These are phyloP conservation scores for Sphagnurus paluster DNA, from an alignment of 1,284 basidiomycete genomes.

Conservation along the genomic window DNA sequence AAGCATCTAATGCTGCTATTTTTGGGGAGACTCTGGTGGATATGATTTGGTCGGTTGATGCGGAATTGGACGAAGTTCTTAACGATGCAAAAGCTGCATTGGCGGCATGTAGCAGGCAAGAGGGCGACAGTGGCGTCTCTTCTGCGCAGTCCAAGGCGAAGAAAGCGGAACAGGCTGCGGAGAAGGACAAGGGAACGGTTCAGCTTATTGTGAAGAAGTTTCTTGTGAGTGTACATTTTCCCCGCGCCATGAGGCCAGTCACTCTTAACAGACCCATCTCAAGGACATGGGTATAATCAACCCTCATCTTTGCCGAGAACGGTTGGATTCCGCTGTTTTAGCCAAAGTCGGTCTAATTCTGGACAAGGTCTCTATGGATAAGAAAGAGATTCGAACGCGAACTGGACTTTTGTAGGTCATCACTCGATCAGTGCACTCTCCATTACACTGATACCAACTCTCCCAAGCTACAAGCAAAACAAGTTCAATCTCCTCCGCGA, in stretches of 20 bases:
- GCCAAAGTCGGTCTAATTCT: constrained; percentile 62
- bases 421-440: constrained; percentile 5
- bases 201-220: constrained; percentile 59
- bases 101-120: constrained; percentile 33
- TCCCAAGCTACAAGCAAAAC: constrained; percentile 93
- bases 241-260: not conserved
- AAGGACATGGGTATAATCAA: constrained; percentile 59
- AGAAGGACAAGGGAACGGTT: constrained; percentile 64
- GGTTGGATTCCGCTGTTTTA: constrained; percentile 66
- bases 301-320: constrained; percentile 63
- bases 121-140: constrained; percentile 22
- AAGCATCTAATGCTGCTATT: constrained; percentile 35
- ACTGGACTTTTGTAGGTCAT: constrained; percentile 76
- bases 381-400: constrained; percentile 75
- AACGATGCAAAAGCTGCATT: constrained; percentile 51
- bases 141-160: constrained; percentile 36
- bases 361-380: constrained; percentile 62
- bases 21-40: constrained; percentile 76
- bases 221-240: constrained; percentile 49
- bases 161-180: constrained; percentile 50
- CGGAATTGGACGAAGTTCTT: constrained; percentile 69
- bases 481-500: constrained; percentile 98
- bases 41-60: constrained; percentile 76
- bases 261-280: constrained; percentile 1
- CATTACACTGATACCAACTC: constrained; percentile 7